phyloP scores from a whole-genome alignment of 176 grass and related monocot genomes.

The Oryza brachyantha region DNA sequence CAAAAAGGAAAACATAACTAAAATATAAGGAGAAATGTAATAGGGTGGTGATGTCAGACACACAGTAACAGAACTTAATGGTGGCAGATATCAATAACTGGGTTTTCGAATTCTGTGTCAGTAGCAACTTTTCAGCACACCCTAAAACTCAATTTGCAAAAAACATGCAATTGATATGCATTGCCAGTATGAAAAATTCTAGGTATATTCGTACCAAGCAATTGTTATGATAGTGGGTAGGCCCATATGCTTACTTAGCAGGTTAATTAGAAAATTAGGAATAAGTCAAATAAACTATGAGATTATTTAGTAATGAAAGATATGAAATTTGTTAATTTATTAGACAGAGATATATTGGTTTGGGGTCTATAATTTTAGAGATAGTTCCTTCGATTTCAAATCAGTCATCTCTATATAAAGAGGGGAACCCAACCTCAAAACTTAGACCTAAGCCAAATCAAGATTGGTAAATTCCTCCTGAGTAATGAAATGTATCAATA shows the following conservation, averaged over 20 bases:
- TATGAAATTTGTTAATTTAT: background rate
- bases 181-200: background rate
- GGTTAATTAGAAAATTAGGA: background rate
- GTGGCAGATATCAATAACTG: background rate
- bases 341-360: background rate
- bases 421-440: no score
- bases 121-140: background rate
- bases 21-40: conserved; percentile 6
- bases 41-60: background rate
- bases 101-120: background rate
- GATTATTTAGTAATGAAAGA: background rate
- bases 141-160: background rate
- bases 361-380: background rate
- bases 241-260: background rate
- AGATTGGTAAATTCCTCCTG: background rate
- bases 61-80: background rate
- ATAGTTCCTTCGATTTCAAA: background rate
- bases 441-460: no score
- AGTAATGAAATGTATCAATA: background rate
- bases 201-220: background rate
- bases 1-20: background rate
- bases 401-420: no score
- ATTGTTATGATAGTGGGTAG: background rate
- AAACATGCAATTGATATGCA: background rate
- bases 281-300: background rate